These are phyloP conservation scores for Aquilaria agallochum DNA, from an alignment of 441 rosid species.

Conservation along the genomic window DNA sequence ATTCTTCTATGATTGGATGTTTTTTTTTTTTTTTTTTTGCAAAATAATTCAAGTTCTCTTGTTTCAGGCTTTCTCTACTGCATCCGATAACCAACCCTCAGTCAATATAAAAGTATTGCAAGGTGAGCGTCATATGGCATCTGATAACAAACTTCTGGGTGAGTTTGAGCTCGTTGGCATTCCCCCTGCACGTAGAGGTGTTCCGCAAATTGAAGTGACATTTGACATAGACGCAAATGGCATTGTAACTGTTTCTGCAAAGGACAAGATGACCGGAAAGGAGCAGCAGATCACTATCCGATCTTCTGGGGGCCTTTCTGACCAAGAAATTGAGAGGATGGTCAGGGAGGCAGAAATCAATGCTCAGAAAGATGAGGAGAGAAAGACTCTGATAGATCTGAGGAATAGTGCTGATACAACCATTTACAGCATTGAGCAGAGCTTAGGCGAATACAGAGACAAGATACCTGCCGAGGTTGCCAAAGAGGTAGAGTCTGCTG, in stretches of 20 bases:
- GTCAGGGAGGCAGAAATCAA: conserved; percentile 38
- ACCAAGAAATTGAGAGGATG: conserved; percentile 38
- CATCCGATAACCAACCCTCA: conserved; percentile 41
- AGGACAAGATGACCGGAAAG: conserved; percentile 37
- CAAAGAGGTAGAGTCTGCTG: conserved; percentile 48
- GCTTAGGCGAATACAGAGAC: conserved; percentile 53
- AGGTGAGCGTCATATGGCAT: conserved; percentile 63
- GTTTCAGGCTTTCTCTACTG: conserved; percentile 43
- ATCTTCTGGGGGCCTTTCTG: conserved; percentile 38
- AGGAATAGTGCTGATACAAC: conserved; percentile 52
- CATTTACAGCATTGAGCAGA: conserved; percentile 52
- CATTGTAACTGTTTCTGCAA: conserved; percentile 36
- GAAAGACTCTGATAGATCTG: conserved; percentile 41
- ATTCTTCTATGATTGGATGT: neutral
- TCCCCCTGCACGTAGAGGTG: conserved; percentile 39
- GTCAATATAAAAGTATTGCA: conserved; percentile 59
- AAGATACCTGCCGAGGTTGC: conserved; percentile 48
- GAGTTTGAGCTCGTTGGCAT: conserved; percentile 42
- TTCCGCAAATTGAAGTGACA: conserved; percentile 42
- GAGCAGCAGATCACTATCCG: conserved; percentile 45
- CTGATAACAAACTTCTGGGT: conserved; percentile 46
- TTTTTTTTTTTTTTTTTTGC: too few species aligned
- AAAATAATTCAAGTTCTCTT: conserved; percentile 1
- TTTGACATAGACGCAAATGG: conserved; percentile 42
- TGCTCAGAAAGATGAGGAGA: conserved; percentile 32